A percentile compares a stretch with the other conserved stretches of the same genome.
These are phyloP conservation scores for Scenedesmus sp. DNA, from an alignment of 163 green algal genomes.

Conservation along the genomic window DNA sequence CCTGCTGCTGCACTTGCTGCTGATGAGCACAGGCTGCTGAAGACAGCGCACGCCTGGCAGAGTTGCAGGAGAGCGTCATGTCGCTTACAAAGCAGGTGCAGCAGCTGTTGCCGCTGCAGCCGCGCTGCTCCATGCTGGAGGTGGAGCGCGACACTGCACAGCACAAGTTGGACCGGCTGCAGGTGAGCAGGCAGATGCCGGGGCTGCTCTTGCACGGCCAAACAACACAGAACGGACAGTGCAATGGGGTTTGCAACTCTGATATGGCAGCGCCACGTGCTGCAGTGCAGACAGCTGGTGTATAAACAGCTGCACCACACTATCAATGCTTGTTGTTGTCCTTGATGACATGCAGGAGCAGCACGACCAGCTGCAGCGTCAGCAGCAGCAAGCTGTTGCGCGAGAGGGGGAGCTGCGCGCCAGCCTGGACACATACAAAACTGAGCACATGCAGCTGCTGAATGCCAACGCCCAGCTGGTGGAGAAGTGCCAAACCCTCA, in stretches of 20 bases:
- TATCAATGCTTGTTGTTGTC: background rate
- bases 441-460: slow-evolving; percentile 40
- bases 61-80: slow-evolving; percentile 47
- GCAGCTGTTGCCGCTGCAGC: slow-evolving; percentile 41
- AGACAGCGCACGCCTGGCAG: slow-evolving; percentile 19
- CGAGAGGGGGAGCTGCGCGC: slow-evolving; percentile 36
- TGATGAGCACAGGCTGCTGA: slow-evolving; percentile 23
- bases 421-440: slow-evolving; percentile 41
- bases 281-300: background rate
- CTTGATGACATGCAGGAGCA: slow-evolving; percentile 29
- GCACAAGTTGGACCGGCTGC: slow-evolving; percentile 43
- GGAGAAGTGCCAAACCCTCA: slow-evolving; percentile 38
- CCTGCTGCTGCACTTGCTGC: background rate
- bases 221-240: background rate
- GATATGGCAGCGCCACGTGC: background rate
- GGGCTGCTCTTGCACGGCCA: background rate
- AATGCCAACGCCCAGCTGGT: slow-evolving; percentile 41
- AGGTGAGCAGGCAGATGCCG: slow-evolving; percentile 13
- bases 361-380: slow-evolving; percentile 38
- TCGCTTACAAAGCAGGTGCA: slow-evolving; percentile 45
- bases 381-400: slow-evolving; percentile 26
- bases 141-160: slow-evolving; percentile 28
- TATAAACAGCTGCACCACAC: too few species aligned
- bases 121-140: slow-evolving; percentile 19
- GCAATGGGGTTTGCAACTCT: background rate